These are phyloP conservation scores for Colletotrichum orchidophilum DNA, from an alignment of 2,329 filamentous ascomycete genomes.

Conservation along the genomic window DNA sequence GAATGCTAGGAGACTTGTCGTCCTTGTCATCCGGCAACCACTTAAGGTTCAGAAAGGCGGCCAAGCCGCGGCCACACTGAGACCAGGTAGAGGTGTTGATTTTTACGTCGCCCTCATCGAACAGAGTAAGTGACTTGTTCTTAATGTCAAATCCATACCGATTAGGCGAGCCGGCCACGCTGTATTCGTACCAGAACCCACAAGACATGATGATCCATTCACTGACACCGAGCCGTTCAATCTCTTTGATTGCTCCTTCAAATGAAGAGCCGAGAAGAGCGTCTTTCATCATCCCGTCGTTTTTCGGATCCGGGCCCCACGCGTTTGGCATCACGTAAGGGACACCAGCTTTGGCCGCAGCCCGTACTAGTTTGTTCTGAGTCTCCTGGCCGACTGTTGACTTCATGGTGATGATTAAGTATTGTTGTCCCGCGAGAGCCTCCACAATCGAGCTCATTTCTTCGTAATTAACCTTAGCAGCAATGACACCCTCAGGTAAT, in stretches of 20 bases:
- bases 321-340: slow-evolving; percentile 62
- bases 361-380: slow-evolving; percentile 55
- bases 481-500: slow-evolving; percentile 54
- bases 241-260: slow-evolving; percentile 42
- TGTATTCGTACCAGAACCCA: slow-evolving; percentile 65
- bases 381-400: slow-evolving; percentile 50
- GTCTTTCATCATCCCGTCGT: not conserved
- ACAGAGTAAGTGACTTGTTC: slow-evolving; percentile 53
- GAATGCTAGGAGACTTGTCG: slow-evolving; percentile 19
- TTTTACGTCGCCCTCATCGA: slow-evolving; percentile 64
- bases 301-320: slow-evolving; percentile 45
- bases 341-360: slow-evolving; percentile 60
- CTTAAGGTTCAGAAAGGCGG: slow-evolving; percentile 51
- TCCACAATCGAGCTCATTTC: slow-evolving; percentile 52
- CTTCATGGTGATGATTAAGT: slow-evolving; percentile 60
- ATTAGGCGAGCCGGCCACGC: slow-evolving; percentile 44
- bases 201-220: slow-evolving; percentile 48
- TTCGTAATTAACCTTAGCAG: slow-evolving; percentile 54
- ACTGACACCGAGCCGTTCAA: slow-evolving; percentile 47
- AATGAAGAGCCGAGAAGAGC: slow-evolving; percentile 17
- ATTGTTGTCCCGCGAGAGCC: slow-evolving; percentile 63
- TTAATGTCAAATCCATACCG: slow-evolving; percentile 60
- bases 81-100: slow-evolving; percentile 69
- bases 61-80: slow-evolving; percentile 59
- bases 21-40: slow-evolving; percentile 28